These are phyloP conservation scores for Penicillium sp. DNA, from an alignment of 2,329 filamentous ascomycete genomes.

Conservation along the genomic window DNA sequence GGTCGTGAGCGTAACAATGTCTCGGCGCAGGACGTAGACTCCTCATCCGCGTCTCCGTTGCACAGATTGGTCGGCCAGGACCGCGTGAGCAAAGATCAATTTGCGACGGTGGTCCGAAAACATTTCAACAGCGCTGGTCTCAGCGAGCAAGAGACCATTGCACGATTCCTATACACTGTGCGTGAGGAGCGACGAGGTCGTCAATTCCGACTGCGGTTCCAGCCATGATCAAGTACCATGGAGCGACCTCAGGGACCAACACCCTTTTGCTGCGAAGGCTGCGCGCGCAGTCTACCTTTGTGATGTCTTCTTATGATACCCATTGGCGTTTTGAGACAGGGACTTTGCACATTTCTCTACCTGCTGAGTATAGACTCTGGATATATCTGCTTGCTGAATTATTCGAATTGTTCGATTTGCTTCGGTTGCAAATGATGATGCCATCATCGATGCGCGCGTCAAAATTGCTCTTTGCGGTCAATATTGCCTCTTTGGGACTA, in stretches of 20 bases:
- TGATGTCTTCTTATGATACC: conserved; percentile 23
- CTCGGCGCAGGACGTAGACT: conserved; percentile 3
- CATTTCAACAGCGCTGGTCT: conserved; percentile 45
- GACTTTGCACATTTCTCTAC: not conserved
- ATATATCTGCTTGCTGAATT: not conserved
- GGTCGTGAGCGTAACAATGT: conserved; percentile 7
- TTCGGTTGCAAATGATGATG: no score
- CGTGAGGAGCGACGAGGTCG: conserved; percentile 40
- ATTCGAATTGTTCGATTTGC: not conserved
- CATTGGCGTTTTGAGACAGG: conserved; percentile 16
- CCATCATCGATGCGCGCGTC: no score
- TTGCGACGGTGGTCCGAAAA: conserved; percentile 41
- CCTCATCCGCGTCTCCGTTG: conserved; percentile 12
- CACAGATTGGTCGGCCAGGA: conserved; percentile 32
- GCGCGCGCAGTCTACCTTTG: not conserved
- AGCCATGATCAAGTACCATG: conserved; percentile 19
- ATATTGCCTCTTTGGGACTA: no score
- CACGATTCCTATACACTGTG: conserved; percentile 45
- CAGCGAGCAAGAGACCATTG: conserved; percentile 43
- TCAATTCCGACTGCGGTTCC: conserved; percentile 39
- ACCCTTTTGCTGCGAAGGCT: no score
- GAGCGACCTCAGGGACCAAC: not conserved
- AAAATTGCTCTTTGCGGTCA: no score
- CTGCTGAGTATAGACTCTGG: not conserved
- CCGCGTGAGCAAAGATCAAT: conserved; percentile 37